Base-by-base conservation (phyloP, 306 rosid species). In the Quercus cerris region DNA sequence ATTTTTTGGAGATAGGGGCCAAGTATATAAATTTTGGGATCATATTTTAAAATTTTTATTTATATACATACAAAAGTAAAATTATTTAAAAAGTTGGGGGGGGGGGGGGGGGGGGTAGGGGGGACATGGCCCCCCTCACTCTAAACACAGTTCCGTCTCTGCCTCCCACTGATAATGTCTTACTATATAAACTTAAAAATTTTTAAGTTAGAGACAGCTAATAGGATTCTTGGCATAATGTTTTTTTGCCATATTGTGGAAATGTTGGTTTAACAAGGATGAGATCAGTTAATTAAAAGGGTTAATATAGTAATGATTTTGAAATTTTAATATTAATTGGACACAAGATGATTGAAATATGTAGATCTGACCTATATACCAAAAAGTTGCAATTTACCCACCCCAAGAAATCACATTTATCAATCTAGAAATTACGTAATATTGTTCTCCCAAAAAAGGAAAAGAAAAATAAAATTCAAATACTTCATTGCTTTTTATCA, bases 71-170 rank as follows among this genome's bases (percentile, higher is more conserved):
- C 25, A 25, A 25, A 25, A 25, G 25, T 25, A 25, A 25, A 25
- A 25, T 25, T 25, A 25, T 25, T 25, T 25, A 25, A 23, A 23
- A 23, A 25, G 9, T 1, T 7, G 46, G 46, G 94, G 87, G 83
- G 96, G 7, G 25, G 25, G 25, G 25, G 25, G 25, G 25, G 25
- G 25, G 25, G 25, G 25, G 25, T n/a, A n/a, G 22, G 22, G 22
- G 22, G 22, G 22, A 1, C 25, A 23, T 23, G 25, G 25, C 25
- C 25, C 25, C 25, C 25, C 25, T 23, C 25, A 23, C 25, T 23
- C 25, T 23, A 23, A 23, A 23, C 25, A 23, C 25, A 23, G 25
- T 23, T 23, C 25, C 1, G 25, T 23, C 25, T 23, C 25, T 23
- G 25, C 25, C n/a, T n/a, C n/a, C 27, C 27, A 58, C 22, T 58